Conservation (phyloP, 768 basidiomycete species). For the Tricholoma saponaceum region DNA sequence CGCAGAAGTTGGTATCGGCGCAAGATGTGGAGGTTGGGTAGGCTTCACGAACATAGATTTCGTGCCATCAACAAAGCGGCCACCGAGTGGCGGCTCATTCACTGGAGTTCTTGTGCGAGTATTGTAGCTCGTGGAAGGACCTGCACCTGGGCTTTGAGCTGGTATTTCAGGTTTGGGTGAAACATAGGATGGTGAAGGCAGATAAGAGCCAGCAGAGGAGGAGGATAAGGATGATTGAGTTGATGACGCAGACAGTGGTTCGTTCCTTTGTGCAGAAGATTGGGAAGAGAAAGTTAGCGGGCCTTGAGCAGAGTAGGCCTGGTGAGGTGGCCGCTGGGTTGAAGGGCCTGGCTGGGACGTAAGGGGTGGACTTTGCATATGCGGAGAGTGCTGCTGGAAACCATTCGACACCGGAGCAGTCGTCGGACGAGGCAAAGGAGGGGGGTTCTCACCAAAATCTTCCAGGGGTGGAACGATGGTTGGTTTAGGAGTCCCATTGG, state of each 20-base stretch:
- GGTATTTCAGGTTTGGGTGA: slow-evolving; percentile 20
- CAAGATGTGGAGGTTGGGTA: slow-evolving; percentile 32
- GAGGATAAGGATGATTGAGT: slow-evolving; percentile 20
- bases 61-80: slow-evolving; percentile 68
- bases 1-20: slow-evolving; percentile 30
- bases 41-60: slow-evolving; percentile 77
- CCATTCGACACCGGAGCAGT: slow-evolving; percentile 30
- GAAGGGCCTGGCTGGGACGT: slow-evolving; percentile 24
- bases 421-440: slow-evolving; percentile 23
- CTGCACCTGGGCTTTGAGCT: slow-evolving; percentile 51
- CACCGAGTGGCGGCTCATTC: slow-evolving; percentile 53
- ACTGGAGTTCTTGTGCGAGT: slow-evolving; percentile 24
- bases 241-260: slow-evolving; percentile 26
- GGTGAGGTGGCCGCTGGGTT: slow-evolving; percentile 18
- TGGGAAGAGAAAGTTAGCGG: slow-evolving; percentile 15
- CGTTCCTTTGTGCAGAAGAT: slow-evolving; percentile 19
- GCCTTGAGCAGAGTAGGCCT: slow-evolving; percentile 10
- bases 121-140: slow-evolving; percentile 42
- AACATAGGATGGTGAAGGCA: slow-evolving; percentile 14
- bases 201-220: slow-evolving; percentile 13
- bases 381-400: slow-evolving; percentile 23
- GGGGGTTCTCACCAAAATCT: slow-evolving; percentile 42
- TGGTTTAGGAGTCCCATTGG: slow-evolving; percentile 57
- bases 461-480: slow-evolving; percentile 60
- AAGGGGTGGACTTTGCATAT: slow-evolving; percentile 31